Percentiles rank a stretch among this genome's conserved stretches.
Conservation (phyloP, 495 filamentous ascomycete species). For the Annulohypoxylon nitens region DNA sequence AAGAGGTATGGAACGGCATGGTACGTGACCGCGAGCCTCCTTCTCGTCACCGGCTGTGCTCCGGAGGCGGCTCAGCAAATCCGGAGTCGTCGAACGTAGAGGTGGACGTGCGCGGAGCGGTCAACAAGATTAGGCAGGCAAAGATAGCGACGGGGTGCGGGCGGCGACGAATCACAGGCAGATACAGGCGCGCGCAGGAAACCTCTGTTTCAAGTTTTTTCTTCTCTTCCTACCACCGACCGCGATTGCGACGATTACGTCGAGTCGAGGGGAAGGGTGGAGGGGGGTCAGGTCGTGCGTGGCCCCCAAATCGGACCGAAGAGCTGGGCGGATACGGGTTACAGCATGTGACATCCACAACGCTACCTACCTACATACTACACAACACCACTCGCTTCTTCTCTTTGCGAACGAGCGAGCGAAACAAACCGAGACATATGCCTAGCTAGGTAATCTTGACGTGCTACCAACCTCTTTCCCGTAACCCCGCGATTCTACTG, state of each 20-base stretch:
- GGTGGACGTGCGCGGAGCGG: conserved; percentile 6
- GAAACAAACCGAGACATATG: conserved; percentile 2
- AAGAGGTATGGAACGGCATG: neutral
- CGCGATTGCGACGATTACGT: conserved; percentile 9
- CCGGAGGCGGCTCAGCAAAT: neutral
- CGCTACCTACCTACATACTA: neutral
- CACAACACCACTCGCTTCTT: no score
- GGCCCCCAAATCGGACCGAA: conserved; percentile 29
- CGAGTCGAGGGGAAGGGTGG: neutral
- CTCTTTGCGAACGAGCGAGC: neutral
- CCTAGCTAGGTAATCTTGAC: conserved; percentile 2
- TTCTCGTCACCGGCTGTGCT: neutral
- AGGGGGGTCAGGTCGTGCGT: neutral
- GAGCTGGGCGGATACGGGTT: conserved; percentile 14
- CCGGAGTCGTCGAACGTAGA: neutral
- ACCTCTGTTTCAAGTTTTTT: conserved; percentile 9
- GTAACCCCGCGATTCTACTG: conserved; percentile 1
- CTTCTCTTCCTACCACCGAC: neutral
- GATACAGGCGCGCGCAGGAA: conserved; percentile 5
- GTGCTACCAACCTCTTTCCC: neutral
- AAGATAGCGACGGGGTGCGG: neutral
- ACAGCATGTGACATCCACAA: conserved; percentile 31
- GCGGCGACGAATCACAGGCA: conserved; percentile 22
- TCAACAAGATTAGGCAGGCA: conserved; percentile 22
- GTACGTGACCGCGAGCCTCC: neutral